Evolutionary conservation across 352 stramenopile species (phyloP).

Genomic region (Saprolegnia diclina): DNA sequence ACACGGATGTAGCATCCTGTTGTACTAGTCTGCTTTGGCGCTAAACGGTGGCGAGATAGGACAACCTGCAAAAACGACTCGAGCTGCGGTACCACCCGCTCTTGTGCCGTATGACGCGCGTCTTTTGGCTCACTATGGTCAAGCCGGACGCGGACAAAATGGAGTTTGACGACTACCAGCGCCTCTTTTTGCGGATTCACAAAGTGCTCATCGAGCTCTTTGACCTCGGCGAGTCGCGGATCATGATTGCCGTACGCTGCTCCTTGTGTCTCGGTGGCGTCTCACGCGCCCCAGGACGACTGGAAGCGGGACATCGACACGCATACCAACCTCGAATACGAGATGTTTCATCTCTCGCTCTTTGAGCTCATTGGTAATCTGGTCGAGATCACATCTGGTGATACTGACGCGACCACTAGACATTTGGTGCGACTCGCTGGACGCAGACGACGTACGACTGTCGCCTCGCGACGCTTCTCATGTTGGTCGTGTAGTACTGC

Average conservation of each 20-base stretch:
- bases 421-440: constrained; percentile 26
- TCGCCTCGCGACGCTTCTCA: background rate
- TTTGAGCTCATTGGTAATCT: constrained; percentile 64
- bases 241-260: constrained; percentile 29
- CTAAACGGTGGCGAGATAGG: constrained; percentile 30
- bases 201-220: constrained; percentile 73
- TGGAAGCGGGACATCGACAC: constrained; percentile 56
- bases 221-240: constrained; percentile 53
- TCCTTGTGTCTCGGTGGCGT: background rate
- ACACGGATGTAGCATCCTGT: constrained; percentile 47
- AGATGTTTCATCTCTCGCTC: constrained; percentile 76
- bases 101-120: constrained; percentile 63
- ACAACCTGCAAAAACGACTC: constrained; percentile 60
- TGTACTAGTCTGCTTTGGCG: background rate
- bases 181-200: constrained; percentile 67
- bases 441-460: constrained; percentile 1
- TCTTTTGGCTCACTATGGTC: constrained; percentile 55
- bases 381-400: background rate
- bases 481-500: constrained; percentile 17
- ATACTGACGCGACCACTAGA: background rate
- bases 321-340: constrained; percentile 50
- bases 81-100: constrained; percentile 50
- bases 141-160: constrained; percentile 34
- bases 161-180: constrained; percentile 51
- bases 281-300: constrained; percentile 35